Evolutionary conservation across 2,329 filamentous ascomycete species (phyloP), one percentile per base, ranked within the genome.

Genomic region (Penicillium sp.): DNA sequence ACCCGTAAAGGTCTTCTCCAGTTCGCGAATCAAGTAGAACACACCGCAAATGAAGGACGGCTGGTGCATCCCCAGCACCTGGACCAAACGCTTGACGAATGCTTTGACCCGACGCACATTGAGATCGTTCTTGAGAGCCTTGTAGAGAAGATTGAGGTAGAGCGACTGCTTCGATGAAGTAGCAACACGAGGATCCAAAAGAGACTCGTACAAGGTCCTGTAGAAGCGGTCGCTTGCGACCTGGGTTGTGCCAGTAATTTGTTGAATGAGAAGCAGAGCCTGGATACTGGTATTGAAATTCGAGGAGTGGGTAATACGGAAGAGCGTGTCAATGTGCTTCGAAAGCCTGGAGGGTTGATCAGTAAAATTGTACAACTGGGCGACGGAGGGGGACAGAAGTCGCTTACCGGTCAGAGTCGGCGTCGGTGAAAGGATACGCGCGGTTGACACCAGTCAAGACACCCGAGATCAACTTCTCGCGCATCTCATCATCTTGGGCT

Each of bases 261-360:
- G 93, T 66, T 97, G 93, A 56, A 98, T 94, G 41, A 98, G 76
- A 73, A 95, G 86, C 55, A 98, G 79, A 32, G 93, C 91, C 70
- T 98, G 93, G 34, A 98, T 88, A 65, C 90, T 93, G 1, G 93
- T 98, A 72, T 97, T 98, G 79, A 98, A 97, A 69, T 98, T 98
- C 48, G 91, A 89, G 1, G 91, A 97, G 70, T 98, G 93, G 0
- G 93, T 95, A 61, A 98, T 93, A 60, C 83, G 85, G 78, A 96
- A 98, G 26, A 98, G 79, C 3, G 91, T 96, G 65, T 97, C 86
- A 48, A 98, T 81, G 63, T 98, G 91, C 49, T 85, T 83, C 62
- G 94, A 88, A 56, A 97, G 81, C 25, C 83, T 86, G 54, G 37
- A 48, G 8, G 13, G 25, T 33, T 46, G 46, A 45, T 63, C 61